These are phyloP conservation scores for Saitozyma sp. DNA, from an alignment of 768 basidiomycete genomes.

Conservation along the genomic window DNA sequence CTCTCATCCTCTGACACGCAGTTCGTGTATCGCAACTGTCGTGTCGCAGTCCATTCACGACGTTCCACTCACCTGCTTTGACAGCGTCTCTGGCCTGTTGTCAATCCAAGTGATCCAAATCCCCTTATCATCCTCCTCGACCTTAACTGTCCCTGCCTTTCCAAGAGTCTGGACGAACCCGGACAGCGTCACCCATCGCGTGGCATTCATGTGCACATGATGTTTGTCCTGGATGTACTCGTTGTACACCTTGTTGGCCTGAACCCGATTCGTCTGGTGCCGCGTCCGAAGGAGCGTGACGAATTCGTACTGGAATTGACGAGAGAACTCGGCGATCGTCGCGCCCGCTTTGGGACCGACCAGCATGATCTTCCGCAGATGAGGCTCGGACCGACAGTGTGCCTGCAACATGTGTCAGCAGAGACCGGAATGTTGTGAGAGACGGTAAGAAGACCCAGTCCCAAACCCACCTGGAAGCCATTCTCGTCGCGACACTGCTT, in stretches of 20 bases:
- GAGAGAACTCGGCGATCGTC: constrained; percentile 87
- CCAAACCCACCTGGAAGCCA: constrained; percentile 64
- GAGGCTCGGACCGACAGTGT: constrained; percentile 63
- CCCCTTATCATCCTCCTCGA: constrained; percentile 98
- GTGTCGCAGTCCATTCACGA: background rate
- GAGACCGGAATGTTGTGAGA: background rate
- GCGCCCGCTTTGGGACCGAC: constrained; percentile 90
- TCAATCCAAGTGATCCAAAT: constrained; percentile 98
- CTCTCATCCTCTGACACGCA: constrained; percentile 62
- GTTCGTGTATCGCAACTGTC: constrained; percentile 2
- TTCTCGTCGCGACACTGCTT: constrained; percentile 98
- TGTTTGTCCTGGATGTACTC: constrained; percentile 92
- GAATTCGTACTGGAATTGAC: constrained; percentile 86
- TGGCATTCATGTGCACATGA: constrained; percentile 98
- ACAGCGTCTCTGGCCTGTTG: constrained; percentile 88
- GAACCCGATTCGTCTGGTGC: constrained; percentile 93
- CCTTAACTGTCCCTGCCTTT: constrained; percentile 77
- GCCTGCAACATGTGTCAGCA: constrained; percentile 16
- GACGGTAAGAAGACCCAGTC: background rate
- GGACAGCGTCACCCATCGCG: constrained; percentile 96
- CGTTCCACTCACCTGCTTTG: constrained; percentile 65
- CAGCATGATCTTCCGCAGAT: constrained; percentile 94
- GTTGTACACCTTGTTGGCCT: constrained; percentile 93
- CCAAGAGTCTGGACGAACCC: constrained; percentile 92
- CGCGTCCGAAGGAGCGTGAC: constrained; percentile 83